phyloP scores from a whole-genome alignment of 1,284 basidiomycete species.

The Dichomitus squalens region DNA sequence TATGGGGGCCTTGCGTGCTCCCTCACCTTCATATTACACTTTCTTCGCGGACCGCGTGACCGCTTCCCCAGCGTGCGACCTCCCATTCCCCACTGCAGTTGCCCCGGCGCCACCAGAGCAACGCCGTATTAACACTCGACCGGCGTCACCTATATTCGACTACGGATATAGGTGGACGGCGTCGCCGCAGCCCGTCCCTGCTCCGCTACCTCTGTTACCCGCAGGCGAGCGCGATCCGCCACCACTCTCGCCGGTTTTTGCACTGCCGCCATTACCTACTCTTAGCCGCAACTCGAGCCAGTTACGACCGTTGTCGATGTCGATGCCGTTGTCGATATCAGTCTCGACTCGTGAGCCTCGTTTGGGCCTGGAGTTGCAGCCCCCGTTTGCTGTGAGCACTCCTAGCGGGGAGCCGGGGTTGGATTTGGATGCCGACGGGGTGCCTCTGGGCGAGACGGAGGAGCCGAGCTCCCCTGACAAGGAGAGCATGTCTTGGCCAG shows the following conservation, averaged over 20 bases:
- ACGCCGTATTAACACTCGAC: conserved; percentile 12
- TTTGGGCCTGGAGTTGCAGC: conserved; percentile 12
- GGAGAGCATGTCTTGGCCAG: conserved; percentile 25
- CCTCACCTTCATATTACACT: conserved; percentile 41
- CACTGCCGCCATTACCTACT: conserved; percentile 19
- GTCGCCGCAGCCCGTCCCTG: conserved; percentile 20
- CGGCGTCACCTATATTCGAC: conserved; percentile 18
- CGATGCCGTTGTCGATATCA: conserved; percentile 9
- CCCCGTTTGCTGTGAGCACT: conserved; percentile 9
- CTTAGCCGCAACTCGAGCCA: conserved; percentile 11
- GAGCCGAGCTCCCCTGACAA: conserved; percentile 33
- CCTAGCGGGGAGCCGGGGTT: conserved; percentile 8
- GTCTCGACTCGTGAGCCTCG: conserved; percentile 13
- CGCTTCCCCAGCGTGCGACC: conserved; percentile 34
- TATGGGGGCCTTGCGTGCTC: conserved; percentile 4
- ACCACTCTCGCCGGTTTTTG: conserved; percentile 16
- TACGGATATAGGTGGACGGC: conserved; percentile 28
- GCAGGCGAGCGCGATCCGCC: background rate
- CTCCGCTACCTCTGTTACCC: conserved; percentile 6
- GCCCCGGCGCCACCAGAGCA: background rate
- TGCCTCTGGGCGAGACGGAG: conserved; percentile 23
- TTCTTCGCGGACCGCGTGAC: conserved; percentile 49
- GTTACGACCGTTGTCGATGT: conserved; percentile 14
- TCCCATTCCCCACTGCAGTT: conserved; percentile 13
- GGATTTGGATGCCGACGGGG: conserved; percentile 30